phyloP scores from a whole-genome alignment of 495 filamentous ascomycete genomes.

The Neurospora sp. region DNA sequence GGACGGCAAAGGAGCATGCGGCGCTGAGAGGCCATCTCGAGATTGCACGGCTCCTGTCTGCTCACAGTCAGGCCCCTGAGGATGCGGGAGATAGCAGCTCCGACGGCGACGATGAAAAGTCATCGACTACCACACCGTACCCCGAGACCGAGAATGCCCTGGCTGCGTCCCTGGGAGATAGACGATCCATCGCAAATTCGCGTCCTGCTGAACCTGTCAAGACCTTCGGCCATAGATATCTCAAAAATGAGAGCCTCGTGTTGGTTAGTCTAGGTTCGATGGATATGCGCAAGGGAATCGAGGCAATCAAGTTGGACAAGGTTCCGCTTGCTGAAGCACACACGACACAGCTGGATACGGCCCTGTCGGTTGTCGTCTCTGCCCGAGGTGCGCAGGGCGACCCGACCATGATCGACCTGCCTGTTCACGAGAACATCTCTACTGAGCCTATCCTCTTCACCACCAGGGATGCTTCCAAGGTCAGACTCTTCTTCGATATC shows the following conservation, averaged over 20 bases:
- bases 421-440: slow-evolving; percentile 84
- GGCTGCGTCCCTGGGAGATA: slow-evolving; percentile 40
- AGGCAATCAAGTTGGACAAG: slow-evolving; percentile 78
- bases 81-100: slow-evolving; percentile 14
- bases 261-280: slow-evolving; percentile 88
- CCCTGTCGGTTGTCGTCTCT: slow-evolving; percentile 85
- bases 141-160: slow-evolving; percentile 21
- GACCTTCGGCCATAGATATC: slow-evolving; percentile 91
- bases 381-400: slow-evolving; percentile 80
- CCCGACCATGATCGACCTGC: slow-evolving; percentile 79
- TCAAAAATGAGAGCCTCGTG: slow-evolving; percentile 79
- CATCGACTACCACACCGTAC: slow-evolving; percentile 28
- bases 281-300: slow-evolving; percentile 73
- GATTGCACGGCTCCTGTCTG: slow-evolving; percentile 59
- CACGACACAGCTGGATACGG: slow-evolving; percentile 85
- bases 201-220: slow-evolving; percentile 67
- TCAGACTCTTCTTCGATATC: slow-evolving; percentile 88
- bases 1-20: slow-evolving; percentile 92
- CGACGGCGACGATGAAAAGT: slow-evolving; percentile 28
- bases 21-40: slow-evolving; percentile 75
- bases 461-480: slow-evolving; percentile 63
- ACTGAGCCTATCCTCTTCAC: slow-evolving; percentile 89
- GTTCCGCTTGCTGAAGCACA: slow-evolving; percentile 83
- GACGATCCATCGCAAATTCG: slow-evolving; percentile 29
- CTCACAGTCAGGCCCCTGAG: slow-evolving; percentile 15